These are phyloP conservation scores for Castanea sativa DNA, from an alignment of 306 rosid genomes.

Conservation along the genomic window DNA sequence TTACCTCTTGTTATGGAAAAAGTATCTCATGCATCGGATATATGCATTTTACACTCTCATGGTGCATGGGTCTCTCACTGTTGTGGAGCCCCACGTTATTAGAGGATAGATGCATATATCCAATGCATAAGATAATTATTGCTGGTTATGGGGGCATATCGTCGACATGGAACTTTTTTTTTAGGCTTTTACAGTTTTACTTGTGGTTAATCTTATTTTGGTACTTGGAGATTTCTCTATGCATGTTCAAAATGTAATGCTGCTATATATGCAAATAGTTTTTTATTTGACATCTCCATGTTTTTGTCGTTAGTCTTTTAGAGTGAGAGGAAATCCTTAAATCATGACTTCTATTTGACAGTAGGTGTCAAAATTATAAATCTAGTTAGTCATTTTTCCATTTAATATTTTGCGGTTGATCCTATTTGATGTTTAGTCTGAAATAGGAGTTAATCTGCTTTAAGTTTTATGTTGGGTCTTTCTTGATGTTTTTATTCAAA, in stretches of 20 bases:
- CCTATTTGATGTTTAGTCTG: conserved; percentile 13
- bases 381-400: not conserved
- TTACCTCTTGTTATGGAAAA: not conserved
- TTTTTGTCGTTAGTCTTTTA: not conserved
- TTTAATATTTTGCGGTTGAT: conserved; percentile 1
- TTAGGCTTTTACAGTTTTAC: not conserved
- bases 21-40: no score
- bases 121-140: no score
- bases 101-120: no score
- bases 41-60: no score
- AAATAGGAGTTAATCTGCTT: conserved; percentile 27
- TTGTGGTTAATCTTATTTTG: not conserved
- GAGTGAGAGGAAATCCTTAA: not conserved
- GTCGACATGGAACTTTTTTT: not conserved
- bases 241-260: not conserved
- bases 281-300: not conserved
- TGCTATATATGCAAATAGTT: not conserved
- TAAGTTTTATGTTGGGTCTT: conserved; percentile 23
- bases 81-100: no score
- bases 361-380: not conserved
- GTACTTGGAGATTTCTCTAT: not conserved
- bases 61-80: no score
- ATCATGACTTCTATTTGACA: not conserved
- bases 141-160: not conserved
- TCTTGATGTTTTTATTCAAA: conserved; percentile 25